These are phyloP conservation scores for Sporothrix brasiliensis DNA, from an alignment of 2,329 filamentous ascomycete genomes.

Conservation along the genomic window DNA sequence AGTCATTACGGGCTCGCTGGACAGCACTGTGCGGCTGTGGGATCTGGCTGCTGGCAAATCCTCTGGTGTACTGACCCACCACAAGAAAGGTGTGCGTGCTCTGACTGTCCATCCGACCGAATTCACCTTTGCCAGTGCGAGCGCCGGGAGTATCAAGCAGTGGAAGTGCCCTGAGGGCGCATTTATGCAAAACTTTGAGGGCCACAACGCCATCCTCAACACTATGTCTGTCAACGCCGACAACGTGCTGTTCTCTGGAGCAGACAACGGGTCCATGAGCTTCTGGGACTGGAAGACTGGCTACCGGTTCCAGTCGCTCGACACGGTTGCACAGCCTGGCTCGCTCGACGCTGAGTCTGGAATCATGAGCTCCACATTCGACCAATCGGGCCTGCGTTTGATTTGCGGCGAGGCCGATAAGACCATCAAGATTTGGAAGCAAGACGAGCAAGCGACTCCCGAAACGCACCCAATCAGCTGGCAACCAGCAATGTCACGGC, in stretches of 20 bases:
- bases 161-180: conserved; percentile 98
- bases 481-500: conserved; percentile 77
- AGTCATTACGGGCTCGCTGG: conserved; percentile 89
- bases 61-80: conserved; percentile 93
- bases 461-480: conserved; percentile 91
- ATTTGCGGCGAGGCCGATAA: conserved; percentile 97
- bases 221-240: conserved; percentile 90
- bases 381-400: conserved; percentile 81
- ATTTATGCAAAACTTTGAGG: conserved; percentile 99
- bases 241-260: conserved; percentile 92
- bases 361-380: conserved; percentile 92
- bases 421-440: conserved; percentile 98
- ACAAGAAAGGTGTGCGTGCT: conserved; percentile 94
- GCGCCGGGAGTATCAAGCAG: conserved; percentile 94
- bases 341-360: conserved; percentile 92
- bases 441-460: conserved; percentile 85
- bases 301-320: conserved; percentile 83
- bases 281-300: conserved; percentile 99
- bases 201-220: conserved; percentile 96
- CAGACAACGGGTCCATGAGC: conserved; percentile 91
- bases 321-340: conserved; percentile 91
- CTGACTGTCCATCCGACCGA: conserved; percentile 85
- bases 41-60: conserved; percentile 95
- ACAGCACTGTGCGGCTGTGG: conserved; percentile 90
- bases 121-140: conserved; percentile 93